These are phyloP conservation scores for Maudiozyma pseudohumilis DNA, from an alignment of 805 yeast species.

Conservation along the genomic window DNA sequence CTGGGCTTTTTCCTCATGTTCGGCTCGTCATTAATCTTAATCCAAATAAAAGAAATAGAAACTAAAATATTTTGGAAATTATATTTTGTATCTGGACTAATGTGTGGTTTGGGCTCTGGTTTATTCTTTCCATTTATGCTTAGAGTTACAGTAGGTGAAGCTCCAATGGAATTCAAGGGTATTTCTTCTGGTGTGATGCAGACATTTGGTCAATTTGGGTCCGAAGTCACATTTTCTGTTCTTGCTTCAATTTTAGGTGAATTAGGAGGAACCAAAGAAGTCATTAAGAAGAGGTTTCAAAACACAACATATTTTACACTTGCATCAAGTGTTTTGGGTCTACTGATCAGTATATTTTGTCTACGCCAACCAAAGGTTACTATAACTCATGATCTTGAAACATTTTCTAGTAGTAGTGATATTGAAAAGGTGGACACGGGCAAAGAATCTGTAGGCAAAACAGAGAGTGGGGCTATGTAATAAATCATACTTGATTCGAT, in stretches of 20 bases:
- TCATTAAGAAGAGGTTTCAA: not conserved
- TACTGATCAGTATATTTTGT: not conserved
- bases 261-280: not conserved
- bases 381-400: not conserved
- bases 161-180: slow-evolving; percentile 1
- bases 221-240: slow-evolving; percentile 1
- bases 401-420: no score
- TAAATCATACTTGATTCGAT: no score
- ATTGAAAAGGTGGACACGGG: no score
- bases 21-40: not conserved
- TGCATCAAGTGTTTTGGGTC: not conserved
- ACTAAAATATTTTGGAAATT: not conserved
- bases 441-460: no score
- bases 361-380: not conserved
- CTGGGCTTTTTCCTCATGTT: not conserved
- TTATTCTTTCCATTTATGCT: slow-evolving; percentile 1
- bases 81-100: not conserved
- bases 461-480: no score
- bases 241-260: slow-evolving; percentile 1
- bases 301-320: slow-evolving; percentile 1
- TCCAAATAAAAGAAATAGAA: not conserved
- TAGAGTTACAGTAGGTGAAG: not conserved
- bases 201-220: slow-evolving; percentile 1
- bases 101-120: slow-evolving; percentile 1
- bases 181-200: slow-evolving; percentile 1